phyloP scores from a whole-genome alignment of 495 filamentous ascomycete genomes.

The Sordaria brevicollis region DNA sequence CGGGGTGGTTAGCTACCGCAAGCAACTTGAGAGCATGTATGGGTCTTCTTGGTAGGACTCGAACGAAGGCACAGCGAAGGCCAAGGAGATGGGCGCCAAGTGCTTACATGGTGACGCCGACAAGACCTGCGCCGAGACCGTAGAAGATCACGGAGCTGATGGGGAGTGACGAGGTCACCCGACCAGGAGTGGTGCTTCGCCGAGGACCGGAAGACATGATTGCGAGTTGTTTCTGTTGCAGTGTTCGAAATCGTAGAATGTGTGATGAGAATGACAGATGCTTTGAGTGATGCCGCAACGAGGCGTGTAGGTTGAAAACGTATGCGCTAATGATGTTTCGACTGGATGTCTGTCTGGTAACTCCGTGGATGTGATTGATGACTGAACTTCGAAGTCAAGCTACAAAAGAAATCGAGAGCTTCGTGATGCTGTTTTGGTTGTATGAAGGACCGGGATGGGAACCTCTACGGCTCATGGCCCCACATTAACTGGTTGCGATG shows the following conservation, averaged over 20 bases:
- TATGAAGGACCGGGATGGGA: background rate
- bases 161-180: background rate
- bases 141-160: constrained; percentile 1
- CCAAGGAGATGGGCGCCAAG: too few species aligned
- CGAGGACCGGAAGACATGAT: background rate
- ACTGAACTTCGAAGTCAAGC: background rate
- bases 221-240: background rate
- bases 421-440: background rate
- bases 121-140: constrained; percentile 4
- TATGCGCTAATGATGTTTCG: background rate
- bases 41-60: too few species aligned
- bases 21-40: too few species aligned
- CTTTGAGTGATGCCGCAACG: background rate
- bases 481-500: background rate
- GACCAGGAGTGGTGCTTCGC: background rate
- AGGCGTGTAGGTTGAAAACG: background rate
- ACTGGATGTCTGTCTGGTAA: background rate
- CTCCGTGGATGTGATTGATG: background rate
- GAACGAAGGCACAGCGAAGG: too few species aligned
- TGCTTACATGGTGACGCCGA: constrained; percentile 5
- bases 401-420: too few species aligned
- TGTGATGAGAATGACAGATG: too few species aligned
- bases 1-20: background rate
- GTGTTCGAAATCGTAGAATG: too few species aligned
- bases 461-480: background rate